Percentiles rank a stretch among this genome's conserved stretches.
Evolutionary conservation across 2,329 filamentous ascomycete species (phyloP).

Genomic region (Bipolaris victoriae): DNA sequence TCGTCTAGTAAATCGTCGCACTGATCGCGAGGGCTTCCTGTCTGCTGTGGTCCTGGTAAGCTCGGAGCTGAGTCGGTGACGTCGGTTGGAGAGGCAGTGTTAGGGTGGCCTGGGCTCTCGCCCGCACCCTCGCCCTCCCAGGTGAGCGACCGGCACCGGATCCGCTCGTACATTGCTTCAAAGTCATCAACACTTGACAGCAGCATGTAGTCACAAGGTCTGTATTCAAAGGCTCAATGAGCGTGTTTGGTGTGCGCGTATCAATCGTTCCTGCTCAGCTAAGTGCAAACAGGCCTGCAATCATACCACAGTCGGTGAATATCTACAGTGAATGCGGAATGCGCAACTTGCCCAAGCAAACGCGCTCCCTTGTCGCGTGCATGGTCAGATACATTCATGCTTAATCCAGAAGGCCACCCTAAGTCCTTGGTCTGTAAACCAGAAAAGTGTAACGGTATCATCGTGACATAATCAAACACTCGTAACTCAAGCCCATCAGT

Average conservation of each 20-base stretch:
- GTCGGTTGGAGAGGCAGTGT: conserved; percentile 14
- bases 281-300: conserved; percentile 11
- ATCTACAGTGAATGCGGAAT: conserved; percentile 27
- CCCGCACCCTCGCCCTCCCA: conserved; percentile 8
- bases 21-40: conserved; percentile 3
- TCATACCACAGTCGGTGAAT: conserved; percentile 14
- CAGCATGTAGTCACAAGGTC: not conserved
- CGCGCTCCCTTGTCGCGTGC: conserved; percentile 2
- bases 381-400: not conserved
- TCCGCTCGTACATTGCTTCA: conserved; percentile 15
- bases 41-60: conserved; percentile 11
- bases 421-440: not conserved
- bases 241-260: not conserved
- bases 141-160: conserved; percentile 5
- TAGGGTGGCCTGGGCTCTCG: conserved; percentile 8
- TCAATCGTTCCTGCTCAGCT: conserved; percentile 7
- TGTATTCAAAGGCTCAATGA: not conserved
- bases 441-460: conserved; percentile 7
- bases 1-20: conserved; percentile 20
- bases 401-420: not conserved
- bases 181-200: conserved; percentile 2
- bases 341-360: conserved; percentile 15
- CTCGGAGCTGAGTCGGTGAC: conserved; percentile 24
- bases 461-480: conserved; percentile 10
- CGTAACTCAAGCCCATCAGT: conserved; percentile 6